phyloP scores from a whole-genome alignment of 805 yeast genomes.

The Ogataea nakhonphanomensis region DNA sequence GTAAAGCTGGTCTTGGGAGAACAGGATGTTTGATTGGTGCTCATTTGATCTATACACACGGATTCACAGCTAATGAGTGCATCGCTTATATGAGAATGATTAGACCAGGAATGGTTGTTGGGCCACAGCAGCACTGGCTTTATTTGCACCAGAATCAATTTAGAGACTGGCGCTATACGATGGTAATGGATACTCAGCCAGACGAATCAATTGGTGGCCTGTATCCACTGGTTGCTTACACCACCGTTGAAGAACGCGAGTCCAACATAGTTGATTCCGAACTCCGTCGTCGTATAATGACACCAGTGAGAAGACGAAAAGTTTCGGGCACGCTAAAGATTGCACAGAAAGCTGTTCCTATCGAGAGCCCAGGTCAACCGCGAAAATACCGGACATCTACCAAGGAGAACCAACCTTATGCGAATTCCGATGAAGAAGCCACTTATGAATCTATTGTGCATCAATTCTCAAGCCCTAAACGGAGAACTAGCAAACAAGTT shows the following conservation, averaged over 20 bases:
- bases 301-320: slow-evolving; percentile 72
- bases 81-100: slow-evolving; percentile 95
- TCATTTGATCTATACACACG: slow-evolving; percentile 91
- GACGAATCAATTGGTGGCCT: slow-evolving; percentile 66
- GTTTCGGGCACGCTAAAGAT: slow-evolving; percentile 67
- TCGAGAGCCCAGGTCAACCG: slow-evolving; percentile 96
- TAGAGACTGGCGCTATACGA: slow-evolving; percentile 92
- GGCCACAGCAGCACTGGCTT: slow-evolving; percentile 99
- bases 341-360: slow-evolving; percentile 74
- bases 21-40: slow-evolving; percentile 98
- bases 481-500: slow-evolving; percentile 14
- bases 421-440: slow-evolving; percentile 36
- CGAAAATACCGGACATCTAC: slow-evolving; percentile 54
- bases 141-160: slow-evolving; percentile 94
- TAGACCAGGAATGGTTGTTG: slow-evolving; percentile 99
- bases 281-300: slow-evolving; percentile 45
- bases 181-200: slow-evolving; percentile 70
- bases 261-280: slow-evolving; percentile 29
- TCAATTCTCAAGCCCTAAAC: slow-evolving; percentile 25
- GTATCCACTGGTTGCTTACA: slow-evolving; percentile 58
- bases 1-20: slow-evolving; percentile 97
- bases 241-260: slow-evolving; percentile 53
- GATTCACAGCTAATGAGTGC: slow-evolving; percentile 95
- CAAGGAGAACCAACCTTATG: slow-evolving; percentile 30
- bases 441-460: slow-evolving; percentile 24